Conservation (phyloP, 129 eudicot genomes). For the Flaveria trinervia region DNA sequence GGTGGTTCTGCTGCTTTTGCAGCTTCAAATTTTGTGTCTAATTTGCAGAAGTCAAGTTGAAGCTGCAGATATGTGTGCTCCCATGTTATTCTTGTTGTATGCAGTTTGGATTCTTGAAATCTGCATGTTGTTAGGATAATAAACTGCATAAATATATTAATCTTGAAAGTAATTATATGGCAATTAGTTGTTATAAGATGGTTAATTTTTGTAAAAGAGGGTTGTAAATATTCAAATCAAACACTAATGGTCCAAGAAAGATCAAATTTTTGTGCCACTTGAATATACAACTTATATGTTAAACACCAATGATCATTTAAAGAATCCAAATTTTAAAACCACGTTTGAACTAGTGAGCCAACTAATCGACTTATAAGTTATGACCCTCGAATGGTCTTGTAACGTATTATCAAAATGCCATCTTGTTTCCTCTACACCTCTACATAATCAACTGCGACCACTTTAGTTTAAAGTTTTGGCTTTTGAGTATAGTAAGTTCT, state of each 20-base stretch:
- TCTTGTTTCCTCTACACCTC: too few relatives aligned
- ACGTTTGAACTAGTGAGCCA: too few relatives aligned
- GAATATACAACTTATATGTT: slow-evolving; percentile 22
- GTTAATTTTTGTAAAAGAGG: slow-evolving; percentile 9
- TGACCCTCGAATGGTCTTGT: too few relatives aligned
- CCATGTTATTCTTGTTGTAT: slow-evolving; percentile 19
- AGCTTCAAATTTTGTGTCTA: slow-evolving; percentile 74
- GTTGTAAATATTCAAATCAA: slow-evolving; percentile 26
- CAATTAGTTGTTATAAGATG: neutral
- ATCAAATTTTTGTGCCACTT: slow-evolving; percentile 22
- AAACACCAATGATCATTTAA: too few relatives aligned
- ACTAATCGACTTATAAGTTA: too few relatives aligned
- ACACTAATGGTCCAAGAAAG: slow-evolving; percentile 22
- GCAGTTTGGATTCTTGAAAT: slow-evolving; percentile 24
- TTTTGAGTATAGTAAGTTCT: too few relatives aligned
- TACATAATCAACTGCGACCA: too few relatives aligned
- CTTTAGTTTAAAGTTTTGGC: too few relatives aligned
- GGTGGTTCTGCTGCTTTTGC: slow-evolving; percentile 97
- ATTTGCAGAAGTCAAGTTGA: slow-evolving; percentile 66
- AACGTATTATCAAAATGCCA: too few relatives aligned
- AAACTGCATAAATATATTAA: slow-evolving; percentile 15
- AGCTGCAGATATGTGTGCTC: slow-evolving; percentile 5
- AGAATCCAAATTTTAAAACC: too few relatives aligned
- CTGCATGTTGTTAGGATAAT: slow-evolving; percentile 23
- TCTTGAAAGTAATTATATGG: neutral